Base-by-base conservation (phyloP, 306 rosid species). In the Prunus padus region DNA sequence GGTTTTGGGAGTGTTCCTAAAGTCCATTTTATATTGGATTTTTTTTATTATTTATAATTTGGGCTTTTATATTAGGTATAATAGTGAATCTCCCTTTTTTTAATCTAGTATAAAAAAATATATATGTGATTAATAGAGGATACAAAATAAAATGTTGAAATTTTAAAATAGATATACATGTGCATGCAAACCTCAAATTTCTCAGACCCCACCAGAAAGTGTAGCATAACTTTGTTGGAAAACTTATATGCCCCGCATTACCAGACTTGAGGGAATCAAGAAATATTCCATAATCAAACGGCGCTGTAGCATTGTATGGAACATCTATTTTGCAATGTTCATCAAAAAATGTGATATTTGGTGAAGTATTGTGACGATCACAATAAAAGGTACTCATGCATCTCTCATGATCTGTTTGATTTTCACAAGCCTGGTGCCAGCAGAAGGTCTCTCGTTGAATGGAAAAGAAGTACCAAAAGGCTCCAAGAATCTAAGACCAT, bases 381-480 rank as follows among this genome's bases (percentile, higher is more conserved):
- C 28, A 55, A 5, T 4, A 22, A 13, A 56, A 56, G 3, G 62
- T 3, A 22, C 22, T 4, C 62, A 56, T 11, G 12, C 62, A 56
- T 56, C 7, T 16, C 0, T 0, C 4, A 0, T 0, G 15, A 1
- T 56, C 0, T 20, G 1, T 4, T 1, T 2, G 0, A 5, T 22
- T 56, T 22, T 0, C 1, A 22, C 30, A 22, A 0, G 30, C 62
- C 0, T 0, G 0, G 0, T 55, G 1, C 28, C 61, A 55, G 0
- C 61, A 56, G 10, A 0, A 0, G 10, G 1, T 9, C 8, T 56
- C 62, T 56, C 76, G 69, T 74, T 80, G 79, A 30, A 76, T 11
- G 2, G 73, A 55, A 47, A 71, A 71, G 45, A 80, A 61, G 65
- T 80, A 80, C 79, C 79, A 80, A 67, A 80, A 50, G 3, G 14